A percentile compares a stretch with the other conserved stretches of the same genome.
Conservation (phyloP, 345 rosid species). For the Draba incana region DNA sequence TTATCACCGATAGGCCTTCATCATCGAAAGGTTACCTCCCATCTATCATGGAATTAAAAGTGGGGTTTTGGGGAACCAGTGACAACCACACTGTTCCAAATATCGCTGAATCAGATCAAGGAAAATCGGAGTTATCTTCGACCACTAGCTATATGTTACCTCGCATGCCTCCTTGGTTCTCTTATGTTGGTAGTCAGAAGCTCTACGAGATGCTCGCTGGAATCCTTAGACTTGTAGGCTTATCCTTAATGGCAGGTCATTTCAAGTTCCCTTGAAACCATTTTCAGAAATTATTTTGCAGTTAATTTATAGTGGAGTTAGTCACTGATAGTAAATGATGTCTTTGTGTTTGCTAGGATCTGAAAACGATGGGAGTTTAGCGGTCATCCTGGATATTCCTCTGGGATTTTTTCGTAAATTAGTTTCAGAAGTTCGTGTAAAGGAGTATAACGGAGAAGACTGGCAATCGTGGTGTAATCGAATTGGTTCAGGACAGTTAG, state of each 20-base stretch:
- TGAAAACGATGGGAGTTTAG: conserved; percentile 60
- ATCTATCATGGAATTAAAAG: conserved; percentile 72
- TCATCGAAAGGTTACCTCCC: conserved; percentile 74
- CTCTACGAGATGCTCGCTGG: conserved; percentile 76
- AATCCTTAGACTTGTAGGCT: conserved; percentile 85
- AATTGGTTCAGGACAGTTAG: conserved; percentile 75
- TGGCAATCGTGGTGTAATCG: conserved; percentile 83
- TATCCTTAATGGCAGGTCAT: conserved; percentile 85
- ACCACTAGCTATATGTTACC: conserved; percentile 61
- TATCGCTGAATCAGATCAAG: conserved; percentile 47
- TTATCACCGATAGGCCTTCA: conserved; percentile 59
- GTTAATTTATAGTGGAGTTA: conserved; percentile 18
- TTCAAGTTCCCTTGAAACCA: conserved; percentile 41
- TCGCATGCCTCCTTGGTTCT: conserved; percentile 87
- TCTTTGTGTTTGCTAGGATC: conserved; percentile 56
- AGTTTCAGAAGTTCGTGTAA: conserved; percentile 71
- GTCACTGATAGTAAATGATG: conserved; percentile 37
- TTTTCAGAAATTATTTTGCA: conserved; percentile 24
- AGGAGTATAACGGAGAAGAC: conserved; percentile 65
- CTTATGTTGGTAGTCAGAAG: conserved; percentile 68
- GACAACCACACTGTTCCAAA: conserved; percentile 36
- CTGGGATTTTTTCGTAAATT: conserved; percentile 61
- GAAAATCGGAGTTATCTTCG: conserved; percentile 35
- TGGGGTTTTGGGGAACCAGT: conserved; percentile 46
- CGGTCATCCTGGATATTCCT: conserved; percentile 75